Conservation (phyloP, 108 stramenopile species). For the Skeletonema grethae region DNA sequence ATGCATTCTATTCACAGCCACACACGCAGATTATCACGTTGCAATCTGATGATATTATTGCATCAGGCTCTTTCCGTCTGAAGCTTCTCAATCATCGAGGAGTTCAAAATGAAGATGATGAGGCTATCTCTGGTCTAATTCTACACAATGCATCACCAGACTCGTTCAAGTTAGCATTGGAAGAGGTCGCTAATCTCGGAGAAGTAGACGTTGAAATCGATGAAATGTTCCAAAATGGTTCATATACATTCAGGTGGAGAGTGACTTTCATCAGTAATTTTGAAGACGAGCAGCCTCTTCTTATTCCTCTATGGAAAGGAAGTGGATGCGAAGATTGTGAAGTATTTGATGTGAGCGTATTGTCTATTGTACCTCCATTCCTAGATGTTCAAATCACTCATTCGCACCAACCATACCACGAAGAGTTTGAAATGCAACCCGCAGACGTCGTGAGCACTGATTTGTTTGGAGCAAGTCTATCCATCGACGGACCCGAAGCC, state of each 20-base stretch:
- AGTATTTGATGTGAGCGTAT: constrained; percentile 29
- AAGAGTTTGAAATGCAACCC: constrained; percentile 37
- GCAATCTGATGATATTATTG: constrained; percentile 51
- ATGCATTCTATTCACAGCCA: constrained; percentile 60
- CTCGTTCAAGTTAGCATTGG: constrained; percentile 47
- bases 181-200: constrained; percentile 50
- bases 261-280: constrained; percentile 55
- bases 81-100: constrained; percentile 27
- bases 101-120: constrained; percentile 9
- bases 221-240: constrained; percentile 13
- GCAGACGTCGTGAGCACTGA: constrained; percentile 38
- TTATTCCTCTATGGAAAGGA: constrained; percentile 29
- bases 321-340: constrained; percentile 27
- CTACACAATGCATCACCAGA: constrained; percentile 30
- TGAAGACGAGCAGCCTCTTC: constrained; percentile 42
- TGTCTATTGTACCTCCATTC: constrained; percentile 30
- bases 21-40: constrained; percentile 50
- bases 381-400: constrained; percentile 12
- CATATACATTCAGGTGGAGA: constrained; percentile 58
- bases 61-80: constrained; percentile 47
- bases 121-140: constrained; percentile 27
- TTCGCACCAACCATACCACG: constrained; percentile 21
- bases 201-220: constrained; percentile 49
- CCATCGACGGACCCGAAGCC: constrained; percentile 38
- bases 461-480: constrained; percentile 48